These are phyloP conservation scores for Rhodotorula babjevae DNA, from an alignment of 768 basidiomycete species.

Conservation along the genomic window DNA sequence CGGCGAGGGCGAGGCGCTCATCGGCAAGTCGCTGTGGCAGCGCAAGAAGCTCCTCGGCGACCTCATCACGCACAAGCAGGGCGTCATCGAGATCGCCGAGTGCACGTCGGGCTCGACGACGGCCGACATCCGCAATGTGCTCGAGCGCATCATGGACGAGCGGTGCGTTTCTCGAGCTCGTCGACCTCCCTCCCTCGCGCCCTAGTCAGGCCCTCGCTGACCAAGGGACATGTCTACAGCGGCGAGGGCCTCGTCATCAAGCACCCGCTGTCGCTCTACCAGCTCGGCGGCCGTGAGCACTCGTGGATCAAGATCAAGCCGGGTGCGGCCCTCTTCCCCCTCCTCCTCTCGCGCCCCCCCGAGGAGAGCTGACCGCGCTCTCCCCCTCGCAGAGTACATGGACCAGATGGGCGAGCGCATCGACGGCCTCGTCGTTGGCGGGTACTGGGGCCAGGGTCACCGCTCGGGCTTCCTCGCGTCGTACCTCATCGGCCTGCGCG, in stretches of 20 bases:
- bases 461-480: slow-evolving; percentile 85
- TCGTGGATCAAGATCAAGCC: slow-evolving; percentile 84
- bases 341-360: background rate
- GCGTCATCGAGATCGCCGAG: slow-evolving; percentile 72
- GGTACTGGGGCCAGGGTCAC: slow-evolving; percentile 79
- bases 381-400: slow-evolving; percentile 66
- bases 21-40: slow-evolving; percentile 65
- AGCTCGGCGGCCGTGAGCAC: slow-evolving; percentile 76
- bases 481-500: slow-evolving; percentile 77
- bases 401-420: slow-evolving; percentile 90
- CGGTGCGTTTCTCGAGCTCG: slow-evolving; percentile 47
- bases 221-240: slow-evolving; percentile 47
- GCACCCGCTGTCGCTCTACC: slow-evolving; percentile 71
- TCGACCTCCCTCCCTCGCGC: background rate
- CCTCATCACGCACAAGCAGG: slow-evolving; percentile 64
- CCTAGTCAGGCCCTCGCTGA: background rate
- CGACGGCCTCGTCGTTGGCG: slow-evolving; percentile 85
- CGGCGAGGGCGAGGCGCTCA: slow-evolving; percentile 55
- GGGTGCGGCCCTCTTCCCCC: slow-evolving; percentile 34
- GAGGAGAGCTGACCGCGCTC: slow-evolving; percentile 41
- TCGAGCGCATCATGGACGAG: slow-evolving; percentile 78
- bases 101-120: slow-evolving; percentile 71
- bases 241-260: slow-evolving; percentile 95
- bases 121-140: slow-evolving; percentile 69
- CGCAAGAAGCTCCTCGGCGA: slow-evolving; percentile 72